These are phyloP conservation scores for Bruguiera gymnorhiza DNA, from an alignment of 345 rosid genomes.

Conservation along the genomic window DNA sequence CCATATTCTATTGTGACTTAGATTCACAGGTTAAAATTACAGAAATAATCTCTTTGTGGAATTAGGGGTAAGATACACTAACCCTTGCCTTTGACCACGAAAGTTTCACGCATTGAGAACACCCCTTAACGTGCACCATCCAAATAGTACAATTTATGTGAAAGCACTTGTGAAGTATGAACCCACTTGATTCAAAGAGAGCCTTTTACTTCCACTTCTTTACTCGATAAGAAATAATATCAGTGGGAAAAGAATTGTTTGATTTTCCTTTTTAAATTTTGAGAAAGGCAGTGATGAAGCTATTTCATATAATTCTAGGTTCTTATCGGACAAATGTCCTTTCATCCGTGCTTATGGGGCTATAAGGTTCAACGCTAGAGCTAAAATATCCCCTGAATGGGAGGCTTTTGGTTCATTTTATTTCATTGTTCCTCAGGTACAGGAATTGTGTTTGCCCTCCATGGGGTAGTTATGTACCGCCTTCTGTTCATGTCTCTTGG, in stretches of 20 bases:
- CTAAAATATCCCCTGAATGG: slow-evolving; percentile 63
- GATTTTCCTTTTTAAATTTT: too few relatives aligned
- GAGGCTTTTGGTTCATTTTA: slow-evolving; percentile 77
- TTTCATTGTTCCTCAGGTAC: slow-evolving; percentile 80
- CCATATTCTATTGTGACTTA: too few relatives aligned
- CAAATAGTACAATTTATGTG: too few relatives aligned
- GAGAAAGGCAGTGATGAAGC: neutral
- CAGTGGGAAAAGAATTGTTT: neutral
- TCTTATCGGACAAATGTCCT: slow-evolving; percentile 59
- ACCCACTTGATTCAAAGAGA: too few relatives aligned
- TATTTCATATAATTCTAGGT: slow-evolving; percentile 37
- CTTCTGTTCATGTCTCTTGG: neutral
- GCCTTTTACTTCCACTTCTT: too few relatives aligned
- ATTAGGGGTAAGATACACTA: too few relatives aligned
- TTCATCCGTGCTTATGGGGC: slow-evolving; percentile 90
- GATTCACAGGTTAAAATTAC: too few relatives aligned
- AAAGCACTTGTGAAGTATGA: too few relatives aligned
- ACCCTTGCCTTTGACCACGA: too few relatives aligned
- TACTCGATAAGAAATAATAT: neutral
- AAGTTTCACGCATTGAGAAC: too few relatives aligned
- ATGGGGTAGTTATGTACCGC: neutral
- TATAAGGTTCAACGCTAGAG: slow-evolving; percentile 69
- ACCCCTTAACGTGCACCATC: too few relatives aligned
- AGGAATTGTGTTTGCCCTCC: slow-evolving; percentile 6
- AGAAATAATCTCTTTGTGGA: too few relatives aligned